These are phyloP conservation scores for Gaertneriomyces sp. DNA, from an alignment of 192 early-diverging fungal species.

Conservation along the genomic window DNA sequence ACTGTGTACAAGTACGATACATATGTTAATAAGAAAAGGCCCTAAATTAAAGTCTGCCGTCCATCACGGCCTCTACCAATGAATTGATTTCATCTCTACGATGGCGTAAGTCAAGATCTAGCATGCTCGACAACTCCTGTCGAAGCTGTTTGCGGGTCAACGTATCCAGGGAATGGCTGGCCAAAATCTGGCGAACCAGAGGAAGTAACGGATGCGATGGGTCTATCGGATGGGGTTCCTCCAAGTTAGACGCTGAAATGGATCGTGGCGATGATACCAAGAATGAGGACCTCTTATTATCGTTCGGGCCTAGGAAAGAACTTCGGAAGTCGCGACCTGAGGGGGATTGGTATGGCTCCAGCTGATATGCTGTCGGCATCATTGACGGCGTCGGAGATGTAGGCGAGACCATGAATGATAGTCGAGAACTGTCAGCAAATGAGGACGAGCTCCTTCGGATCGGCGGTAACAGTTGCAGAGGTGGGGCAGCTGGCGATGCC, in stretches of 20 bases:
- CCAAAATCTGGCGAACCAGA: conserved; percentile 58
- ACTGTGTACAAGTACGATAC: too few relatives aligned
- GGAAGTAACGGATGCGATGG: conserved; percentile 18
- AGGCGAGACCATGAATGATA: neutral
- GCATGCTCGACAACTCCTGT: conserved; percentile 58
- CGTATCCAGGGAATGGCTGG: conserved; percentile 85
- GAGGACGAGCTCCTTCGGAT: neutral
- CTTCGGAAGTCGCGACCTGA: neutral
- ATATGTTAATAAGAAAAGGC: too few relatives aligned
- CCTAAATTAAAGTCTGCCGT: conserved; percentile 12
- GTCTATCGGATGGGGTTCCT: neutral
- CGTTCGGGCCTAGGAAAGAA: neutral
- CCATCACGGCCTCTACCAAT: conserved; percentile 53
- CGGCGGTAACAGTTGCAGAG: neutral
- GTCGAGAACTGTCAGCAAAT: neutral
- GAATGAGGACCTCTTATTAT: neutral
- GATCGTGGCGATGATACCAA: neutral
- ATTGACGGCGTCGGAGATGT: neutral
- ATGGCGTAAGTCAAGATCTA: conserved; percentile 63
- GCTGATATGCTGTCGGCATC: neutral
- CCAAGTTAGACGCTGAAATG: neutral
- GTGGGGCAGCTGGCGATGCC: neutral
- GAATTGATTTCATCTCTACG: conserved; percentile 72
- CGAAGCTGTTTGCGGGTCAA: conserved; percentile 93
- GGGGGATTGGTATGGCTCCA: neutral